Evolutionary conservation across 495 filamentous ascomycete species (phyloP), one percentile per base, ranked within the genome.

Genomic region (Penicillium argentinense): DNA sequence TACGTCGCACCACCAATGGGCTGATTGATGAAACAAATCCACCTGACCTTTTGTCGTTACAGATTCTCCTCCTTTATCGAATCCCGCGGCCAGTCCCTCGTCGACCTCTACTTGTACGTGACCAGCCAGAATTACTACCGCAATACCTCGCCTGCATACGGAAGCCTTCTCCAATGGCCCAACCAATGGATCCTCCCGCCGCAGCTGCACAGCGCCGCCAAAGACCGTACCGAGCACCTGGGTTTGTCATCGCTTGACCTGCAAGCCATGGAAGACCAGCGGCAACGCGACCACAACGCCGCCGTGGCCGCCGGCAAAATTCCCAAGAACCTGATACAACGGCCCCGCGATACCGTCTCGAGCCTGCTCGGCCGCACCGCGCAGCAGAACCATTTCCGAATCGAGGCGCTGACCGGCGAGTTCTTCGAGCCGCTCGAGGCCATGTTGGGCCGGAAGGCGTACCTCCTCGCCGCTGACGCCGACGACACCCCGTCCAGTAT

Each of bases 71-170:
- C 86, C 45, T 87, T 86, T 62, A 54, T 90, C 46, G 73, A 77
- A 57, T 73, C 79, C 21, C 80, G 81, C 52, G 84, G 78, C 32
- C 73, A 81, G 54, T 74, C 80, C 16, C 81, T 95, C 42, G 52
- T 93, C 54, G 82, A 88, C 51, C 81, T 92, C 54, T 90, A 81
- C 41, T 84, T 98, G 54, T 97, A 93, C 68, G 83, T 91, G 59
- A 93, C 89, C 28, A 85, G 83, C 51, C 79, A 85, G 47, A 97
- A 96, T 69, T 98, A 91, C 75, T 73, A 77, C 47, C 58, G 67
- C 37, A 62, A 73, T 27, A 95, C 89, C 25, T 82, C 86, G 6
- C 87, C 89, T 7, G 82, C 88, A 24, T 92, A 86, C 70, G 83
- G 81, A 43, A 62, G 71, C 3, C 78, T 95, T 46, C 81, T 96